Evolutionary conservation across 1,284 basidiomycete genomes (phyloP).

Genomic region (Omphalotus olearius): DNA sequence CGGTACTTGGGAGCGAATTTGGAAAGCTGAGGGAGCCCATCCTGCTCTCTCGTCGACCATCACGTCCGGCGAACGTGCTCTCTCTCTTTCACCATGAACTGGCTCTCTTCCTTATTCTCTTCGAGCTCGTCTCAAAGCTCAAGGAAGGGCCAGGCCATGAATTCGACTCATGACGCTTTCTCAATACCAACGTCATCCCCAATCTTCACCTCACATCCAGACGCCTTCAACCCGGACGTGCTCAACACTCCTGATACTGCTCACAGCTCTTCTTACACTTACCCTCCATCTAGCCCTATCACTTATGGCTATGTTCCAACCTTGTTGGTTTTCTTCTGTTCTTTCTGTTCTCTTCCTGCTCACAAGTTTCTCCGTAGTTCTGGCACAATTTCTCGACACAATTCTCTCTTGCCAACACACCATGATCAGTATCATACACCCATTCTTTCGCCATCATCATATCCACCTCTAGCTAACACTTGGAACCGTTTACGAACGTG

Average conservation of each 20-base stretch:
- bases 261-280: slow-evolving; percentile 55
- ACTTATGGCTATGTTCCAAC: slow-evolving; percentile 57
- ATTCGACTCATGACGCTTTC: slow-evolving; percentile 74
- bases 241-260: slow-evolving; percentile 44
- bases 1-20: too few species aligned
- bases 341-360: slow-evolving; percentile 9
- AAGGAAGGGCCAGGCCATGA: slow-evolving; percentile 58
- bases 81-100: slow-evolving; percentile 47
- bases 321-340: slow-evolving; percentile 38
- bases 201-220: slow-evolving; percentile 45
- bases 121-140: slow-evolving; percentile 40
- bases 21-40: too few species aligned
- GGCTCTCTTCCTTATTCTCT: slow-evolving; percentile 63
- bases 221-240: slow-evolving; percentile 53
- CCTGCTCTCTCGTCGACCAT: too few species aligned
- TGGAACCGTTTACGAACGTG: slow-evolving; percentile 78
- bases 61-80: background rate
- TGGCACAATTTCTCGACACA: slow-evolving; percentile 43
- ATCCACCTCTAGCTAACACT: slow-evolving; percentile 73
- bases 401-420: slow-evolving; percentile 66
- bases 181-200: slow-evolving; percentile 72
- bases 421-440: slow-evolving; percentile 43
- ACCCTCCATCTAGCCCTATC: slow-evolving; percentile 60
- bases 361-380: slow-evolving; percentile 19
- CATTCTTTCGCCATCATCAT: slow-evolving; percentile 39